Evolutionary conservation across 2,329 filamentous ascomycete species (phyloP).

Genomic region (Teratosphaeria gauchensis): DNA sequence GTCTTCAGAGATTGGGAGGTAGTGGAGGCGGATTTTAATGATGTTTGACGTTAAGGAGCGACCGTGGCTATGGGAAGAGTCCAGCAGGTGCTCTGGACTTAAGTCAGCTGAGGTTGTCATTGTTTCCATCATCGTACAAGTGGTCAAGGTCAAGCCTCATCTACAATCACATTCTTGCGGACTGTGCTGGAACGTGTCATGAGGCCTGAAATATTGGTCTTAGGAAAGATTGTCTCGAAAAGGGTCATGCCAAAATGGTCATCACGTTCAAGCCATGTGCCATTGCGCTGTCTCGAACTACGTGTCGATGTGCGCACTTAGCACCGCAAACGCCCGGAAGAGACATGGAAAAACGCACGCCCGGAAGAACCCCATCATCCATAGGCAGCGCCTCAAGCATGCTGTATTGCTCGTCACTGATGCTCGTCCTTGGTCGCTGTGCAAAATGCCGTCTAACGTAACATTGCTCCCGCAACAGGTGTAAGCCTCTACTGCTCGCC

Average conservation of each 20-base stretch:
- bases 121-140: too few species aligned
- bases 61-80: too few species aligned
- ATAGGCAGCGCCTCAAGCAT: slow-evolving; percentile 2
- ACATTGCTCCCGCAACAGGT: background rate
- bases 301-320: slow-evolving; percentile 1
- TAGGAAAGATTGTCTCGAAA: background rate
- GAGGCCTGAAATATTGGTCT: background rate
- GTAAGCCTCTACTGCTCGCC: slow-evolving; percentile 3
- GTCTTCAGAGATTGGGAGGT: too few species aligned
- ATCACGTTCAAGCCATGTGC: slow-evolving; percentile 5
- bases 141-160: too few species aligned
- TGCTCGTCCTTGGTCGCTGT: slow-evolving; percentile 2
- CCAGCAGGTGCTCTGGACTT: too few species aligned
- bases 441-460: background rate
- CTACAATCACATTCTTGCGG: too few species aligned
- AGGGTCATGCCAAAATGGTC: background rate
- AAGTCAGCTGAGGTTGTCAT: too few species aligned
- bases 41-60: too few species aligned
- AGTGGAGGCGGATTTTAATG: too few species aligned
- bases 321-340: background rate
- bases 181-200: too few species aligned
- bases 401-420: background rate
- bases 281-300: slow-evolving; percentile 3
- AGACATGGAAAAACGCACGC: slow-evolving; percentile 1
- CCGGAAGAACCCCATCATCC: background rate